phyloP scores from a whole-genome alignment of 257 asterid species.

The Solanum okadae region DNA sequence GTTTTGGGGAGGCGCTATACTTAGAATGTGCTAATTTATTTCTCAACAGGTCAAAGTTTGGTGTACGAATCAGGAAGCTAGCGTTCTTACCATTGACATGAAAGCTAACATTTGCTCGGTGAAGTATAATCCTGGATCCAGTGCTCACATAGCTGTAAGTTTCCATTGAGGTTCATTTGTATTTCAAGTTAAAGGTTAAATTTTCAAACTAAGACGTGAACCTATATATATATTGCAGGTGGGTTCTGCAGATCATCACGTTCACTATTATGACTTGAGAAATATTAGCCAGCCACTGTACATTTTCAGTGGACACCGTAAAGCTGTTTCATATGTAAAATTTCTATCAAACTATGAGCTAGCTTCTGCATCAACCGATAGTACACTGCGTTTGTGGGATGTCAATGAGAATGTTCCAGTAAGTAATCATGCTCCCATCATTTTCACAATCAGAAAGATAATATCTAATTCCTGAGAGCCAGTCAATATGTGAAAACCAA shows the following conservation, averaged over 20 bases:
- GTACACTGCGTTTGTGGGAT: constrained; percentile 85
- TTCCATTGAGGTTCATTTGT: not conserved
- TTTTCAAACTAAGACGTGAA: not conserved
- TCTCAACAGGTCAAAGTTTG: constrained; percentile 69
- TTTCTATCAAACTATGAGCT: constrained; percentile 65
- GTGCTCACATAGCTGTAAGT: constrained; percentile 62
- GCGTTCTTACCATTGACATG: constrained; percentile 77
- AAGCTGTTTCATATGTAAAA: constrained; percentile 84
- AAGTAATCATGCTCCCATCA: constrained; percentile 7
- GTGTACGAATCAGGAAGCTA: constrained; percentile 83
- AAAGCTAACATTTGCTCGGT: constrained; percentile 91
- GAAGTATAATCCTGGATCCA: constrained; percentile 85
- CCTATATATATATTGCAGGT: constrained; percentile 34
- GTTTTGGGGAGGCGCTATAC: not conserved
- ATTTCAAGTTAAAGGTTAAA: not conserved
- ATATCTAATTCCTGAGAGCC: not conserved
- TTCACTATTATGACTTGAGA: constrained; percentile 83
- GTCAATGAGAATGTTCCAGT: constrained; percentile 65
- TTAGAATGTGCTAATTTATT: not conserved
- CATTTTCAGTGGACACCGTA: constrained; percentile 68
- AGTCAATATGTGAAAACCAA: not conserved
- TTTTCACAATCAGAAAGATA: not conserved
- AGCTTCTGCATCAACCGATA: constrained; percentile 93
- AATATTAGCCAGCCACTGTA: constrained; percentile 58
- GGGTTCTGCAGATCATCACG: constrained; percentile 85